Evolutionary conservation across 2,329 filamentous ascomycete genomes (phyloP), one percentile per base, ranked within the genome.

Genomic region (Penicillium sp.): DNA sequence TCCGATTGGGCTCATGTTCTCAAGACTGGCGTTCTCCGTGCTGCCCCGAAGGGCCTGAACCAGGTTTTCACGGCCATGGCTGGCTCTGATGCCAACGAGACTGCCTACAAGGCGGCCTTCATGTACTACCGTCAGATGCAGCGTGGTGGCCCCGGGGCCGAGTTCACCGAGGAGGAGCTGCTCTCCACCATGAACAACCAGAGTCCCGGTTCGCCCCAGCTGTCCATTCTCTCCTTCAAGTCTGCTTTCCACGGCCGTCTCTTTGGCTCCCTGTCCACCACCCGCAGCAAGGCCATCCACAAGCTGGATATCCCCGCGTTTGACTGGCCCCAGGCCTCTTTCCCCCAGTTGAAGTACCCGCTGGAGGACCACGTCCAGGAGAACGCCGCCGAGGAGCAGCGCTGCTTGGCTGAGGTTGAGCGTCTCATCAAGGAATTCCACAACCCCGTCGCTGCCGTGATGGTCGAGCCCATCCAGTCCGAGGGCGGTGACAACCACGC

Each of bases 401-500:
- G 87, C 61, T 89, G 90, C 69, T 83, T 96, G 39, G 86, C 87
- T 61, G 91, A 95, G 75, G 89, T 91, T 32, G 92, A 96, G 81
- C 79, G 87, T 58, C 81, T 96, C 48, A 89, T 96, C 75, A 84
- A 83, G 66, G 88, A 83, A 69, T 94, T 85, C 82, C 90, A 88
- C 79, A 80, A 87, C 59, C 90, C 90, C 4, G 89, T 91, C 11
- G 89, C 87, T 46, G 92, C 92, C 59, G 85, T 95, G 49, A 81
- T 96, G 53, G 83, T 96, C 64, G 92, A 96, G 81, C 92, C 92
- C 57, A 89, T 96, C 72, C 92, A 96, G 79, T 94, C 90, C 67
- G 92, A 96, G 79, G 92, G 92, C 63, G 92, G 92, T 66, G 92
- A 96, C 79, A 96, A 96, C 83, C 92, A 96, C 77, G 92, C 92